Base-by-base conservation (phyloP, 1,284 basidiomycete genomes). In the Rhodotorula sp. region DNA sequence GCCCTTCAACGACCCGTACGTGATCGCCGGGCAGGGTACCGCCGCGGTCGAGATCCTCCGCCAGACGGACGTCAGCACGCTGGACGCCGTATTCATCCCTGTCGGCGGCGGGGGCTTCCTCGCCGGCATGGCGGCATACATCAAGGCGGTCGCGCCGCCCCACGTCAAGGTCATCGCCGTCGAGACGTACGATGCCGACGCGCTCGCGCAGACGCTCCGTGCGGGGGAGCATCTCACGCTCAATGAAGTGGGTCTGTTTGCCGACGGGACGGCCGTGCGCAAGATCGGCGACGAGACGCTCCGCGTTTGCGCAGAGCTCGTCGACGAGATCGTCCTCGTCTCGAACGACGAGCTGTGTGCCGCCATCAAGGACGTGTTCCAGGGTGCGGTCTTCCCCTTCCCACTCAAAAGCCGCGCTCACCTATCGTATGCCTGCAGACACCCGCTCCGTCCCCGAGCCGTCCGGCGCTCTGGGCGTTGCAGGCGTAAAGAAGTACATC, bases 191-290 rank as follows among this genome's bases (percentile, higher is more conserved):
- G 97, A 99, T 81, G 96, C 89, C 0, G 95, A 99, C 80, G 95
- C 95, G 3, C 94, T 99, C 89, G 87, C 87, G 22, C 85, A 86
- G 79, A 95, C 92, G 81, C 81, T 94, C 77, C 86, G 85, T 74
- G 87, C 86, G 67, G 92, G 94, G 13, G 86, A 92, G 77, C 86
- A 95, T 39, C 89, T 97, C 0, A 89, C 89, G 19, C 84, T 99
- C 68, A 82, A 86, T 39, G 97, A 99, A 80, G 95, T 97, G 2
- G 97, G 97, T 10, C 91, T 95, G 3, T 99, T 99, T 81, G 91
- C 91, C 70, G 97, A 99, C 81, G 97, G 97, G n/a, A 99, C 97
- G 1, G 97, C 97, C 1, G 97, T 99, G n/a, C 90, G 92, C 80
- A 87, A 96, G 60, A 94, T 99, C 1, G 97, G 97, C 19, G 91